A percentile compares a stretch with the other conserved stretches of the same genome.
Conservation (phyloP, 345 rosid species). For the Clarkia xantiana region DNA sequence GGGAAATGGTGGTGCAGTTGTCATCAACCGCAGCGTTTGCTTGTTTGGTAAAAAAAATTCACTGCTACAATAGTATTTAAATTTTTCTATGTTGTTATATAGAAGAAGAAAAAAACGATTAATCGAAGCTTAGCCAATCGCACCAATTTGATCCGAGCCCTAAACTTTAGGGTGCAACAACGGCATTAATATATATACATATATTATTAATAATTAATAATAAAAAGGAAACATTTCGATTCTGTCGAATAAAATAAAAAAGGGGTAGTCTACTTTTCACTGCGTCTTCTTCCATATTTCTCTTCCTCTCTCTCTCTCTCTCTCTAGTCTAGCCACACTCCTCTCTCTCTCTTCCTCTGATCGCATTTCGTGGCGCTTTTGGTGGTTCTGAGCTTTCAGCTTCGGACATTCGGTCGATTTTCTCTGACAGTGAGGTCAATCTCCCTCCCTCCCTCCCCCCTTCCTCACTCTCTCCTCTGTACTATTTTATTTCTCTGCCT, state of each 20-base stretch:
- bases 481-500: not conserved
- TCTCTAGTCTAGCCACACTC: not conserved
- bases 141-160: too few relatives aligned
- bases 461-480: conserved; percentile 1
- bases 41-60: too few relatives aligned
- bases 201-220: not conserved
- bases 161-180: too few relatives aligned
- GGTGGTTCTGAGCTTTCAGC: conserved; percentile 20
- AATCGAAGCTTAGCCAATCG: too few relatives aligned
- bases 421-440: conserved; percentile 10
- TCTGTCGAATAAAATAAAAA: not conserved
- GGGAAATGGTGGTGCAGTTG: too few relatives aligned
- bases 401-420: conserved; percentile 26
- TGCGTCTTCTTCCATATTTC: too few relatives aligned
- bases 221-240: conserved; percentile 5
- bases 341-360: not conserved
- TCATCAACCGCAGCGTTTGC: too few relatives aligned
- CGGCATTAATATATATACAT: too few relatives aligned
- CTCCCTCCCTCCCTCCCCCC: not conserved
- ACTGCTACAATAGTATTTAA: too few relatives aligned
- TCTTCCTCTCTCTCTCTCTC: not conserved
- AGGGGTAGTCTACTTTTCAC: too few relatives aligned
- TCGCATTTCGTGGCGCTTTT: conserved; percentile 13
- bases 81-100: too few relatives aligned
- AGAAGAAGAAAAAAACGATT: too few relatives aligned